phyloP scores from a whole-genome alignment of 1,284 basidiomycete genomes.

The Cutaneotrichosporon arboriforme region DNA sequence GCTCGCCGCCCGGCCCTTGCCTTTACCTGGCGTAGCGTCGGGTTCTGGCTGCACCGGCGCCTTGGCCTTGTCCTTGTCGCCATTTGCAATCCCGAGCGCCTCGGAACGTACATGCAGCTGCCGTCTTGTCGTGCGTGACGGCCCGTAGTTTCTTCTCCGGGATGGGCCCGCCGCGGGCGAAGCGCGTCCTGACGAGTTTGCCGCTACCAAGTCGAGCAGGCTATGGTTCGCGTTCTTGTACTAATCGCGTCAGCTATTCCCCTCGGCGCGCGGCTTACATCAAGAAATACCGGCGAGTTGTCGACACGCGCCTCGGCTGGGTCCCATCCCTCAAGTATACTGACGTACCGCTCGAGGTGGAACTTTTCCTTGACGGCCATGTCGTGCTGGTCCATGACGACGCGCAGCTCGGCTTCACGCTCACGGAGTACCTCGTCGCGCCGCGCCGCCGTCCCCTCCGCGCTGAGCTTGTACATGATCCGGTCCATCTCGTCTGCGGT shows the following conservation, averaged over 20 bases:
- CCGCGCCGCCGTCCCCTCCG: constrained; percentile 24
- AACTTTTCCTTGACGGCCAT: constrained; percentile 74
- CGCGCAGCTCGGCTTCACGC: constrained; percentile 58
- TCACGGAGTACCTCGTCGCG: constrained; percentile 54
- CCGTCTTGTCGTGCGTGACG: constrained; percentile 37
- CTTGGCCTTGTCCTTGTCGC: constrained; percentile 15
- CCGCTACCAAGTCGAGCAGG: constrained; percentile 29
- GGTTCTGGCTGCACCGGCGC: too few relatives aligned
- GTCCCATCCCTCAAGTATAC: constrained; percentile 63
- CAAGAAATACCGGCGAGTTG: constrained; percentile 63
- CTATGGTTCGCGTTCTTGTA: constrained; percentile 33
- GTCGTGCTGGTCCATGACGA: constrained; percentile 65
- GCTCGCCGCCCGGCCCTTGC: not conserved
- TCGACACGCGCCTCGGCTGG: constrained; percentile 70
- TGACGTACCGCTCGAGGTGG: constrained; percentile 72
- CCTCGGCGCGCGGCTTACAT: constrained; percentile 52
- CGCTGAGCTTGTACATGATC: constrained; percentile 20
- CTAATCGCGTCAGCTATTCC: constrained; percentile 19
- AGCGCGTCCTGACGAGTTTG: not conserved
- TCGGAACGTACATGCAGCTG: constrained; percentile 35
- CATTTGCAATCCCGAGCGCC: constrained; percentile 20
- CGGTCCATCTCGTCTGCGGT: constrained; percentile 26
- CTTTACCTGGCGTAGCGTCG: not conserved
- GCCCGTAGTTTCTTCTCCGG: constrained; percentile 12
- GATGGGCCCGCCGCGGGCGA: constrained; percentile 27